A percentile compares a stretch with the other conserved stretches of the same genome.
Conservation (phyloP, 208 protist species). For the Trypanosoma scelopori region DNA sequence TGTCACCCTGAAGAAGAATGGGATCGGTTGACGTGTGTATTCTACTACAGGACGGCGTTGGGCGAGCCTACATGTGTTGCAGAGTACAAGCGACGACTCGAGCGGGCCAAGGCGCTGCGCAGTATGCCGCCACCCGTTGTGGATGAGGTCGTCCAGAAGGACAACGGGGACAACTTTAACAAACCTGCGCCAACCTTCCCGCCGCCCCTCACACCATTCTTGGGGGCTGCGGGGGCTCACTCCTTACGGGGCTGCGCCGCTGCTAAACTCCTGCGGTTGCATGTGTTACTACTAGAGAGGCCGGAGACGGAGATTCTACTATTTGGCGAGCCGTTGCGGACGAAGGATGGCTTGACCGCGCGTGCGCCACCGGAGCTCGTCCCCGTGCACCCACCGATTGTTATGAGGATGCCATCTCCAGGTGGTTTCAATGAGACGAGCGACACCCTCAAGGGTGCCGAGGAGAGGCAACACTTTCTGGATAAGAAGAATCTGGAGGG, state of each 20-base stretch:
- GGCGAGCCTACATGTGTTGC: conserved; percentile 69
- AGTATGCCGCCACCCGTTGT: conserved; percentile 17
- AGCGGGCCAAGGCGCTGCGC: conserved; percentile 29
- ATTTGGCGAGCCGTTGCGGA: conserved; percentile 65
- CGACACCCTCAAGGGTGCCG: conserved; percentile 29
- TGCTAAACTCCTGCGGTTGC: conserved; percentile 34
- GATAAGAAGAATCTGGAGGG: conserved; percentile 38
- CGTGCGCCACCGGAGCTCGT: conserved; percentile 42
- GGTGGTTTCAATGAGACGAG: conserved; percentile 65
- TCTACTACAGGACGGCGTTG: conserved; percentile 85
- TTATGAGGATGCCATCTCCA: conserved; percentile 18
- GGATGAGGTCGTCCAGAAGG: conserved; percentile 42
- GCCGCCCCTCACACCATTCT: conserved; percentile 55
- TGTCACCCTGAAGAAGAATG: conserved; percentile 43
- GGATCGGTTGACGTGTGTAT: conserved; percentile 84
- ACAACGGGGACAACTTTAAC: conserved; percentile 70
- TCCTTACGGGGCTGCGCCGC: conserved; percentile 30
- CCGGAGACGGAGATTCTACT: conserved; percentile 30
- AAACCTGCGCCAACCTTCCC: conserved; percentile 49
- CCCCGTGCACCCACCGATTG: conserved; percentile 31
- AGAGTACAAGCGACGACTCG: conserved; percentile 70
- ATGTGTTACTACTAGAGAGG: conserved; percentile 31
- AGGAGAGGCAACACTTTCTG: conserved; percentile 48
- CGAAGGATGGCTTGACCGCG: conserved; percentile 47
- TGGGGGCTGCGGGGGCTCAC: conserved; percentile 27